Conservation (phyloP, 257 asterid genomes). For the Salvia miltiorrhiza region DNA sequence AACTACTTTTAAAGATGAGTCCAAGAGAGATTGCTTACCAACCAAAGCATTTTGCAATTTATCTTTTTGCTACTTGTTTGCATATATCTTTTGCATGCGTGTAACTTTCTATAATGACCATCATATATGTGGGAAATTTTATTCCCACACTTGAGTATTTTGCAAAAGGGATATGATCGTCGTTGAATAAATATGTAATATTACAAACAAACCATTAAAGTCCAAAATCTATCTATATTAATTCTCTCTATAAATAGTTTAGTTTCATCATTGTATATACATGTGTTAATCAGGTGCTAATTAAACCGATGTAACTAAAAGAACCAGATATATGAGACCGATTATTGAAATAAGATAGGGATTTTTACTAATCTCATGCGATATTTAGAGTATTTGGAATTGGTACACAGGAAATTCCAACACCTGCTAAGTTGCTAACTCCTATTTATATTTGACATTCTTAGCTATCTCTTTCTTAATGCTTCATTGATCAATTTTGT, state of each 20-base stretch:
- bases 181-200: background rate
- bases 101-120: constrained; percentile 20
- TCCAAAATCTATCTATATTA: background rate
- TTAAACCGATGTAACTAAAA: background rate
- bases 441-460: too few species aligned
- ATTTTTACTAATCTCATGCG: background rate
- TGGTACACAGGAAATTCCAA: too few species aligned
- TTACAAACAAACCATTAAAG: background rate
- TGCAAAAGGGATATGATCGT: background rate
- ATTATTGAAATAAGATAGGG: too few species aligned
- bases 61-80: background rate
- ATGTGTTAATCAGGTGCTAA: background rate
- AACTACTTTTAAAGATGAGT: constrained; percentile 24
- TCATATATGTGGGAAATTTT: constrained; percentile 4
- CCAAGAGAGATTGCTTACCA: constrained; percentile 33
- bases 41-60: constrained; percentile 15
- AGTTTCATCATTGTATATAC: background rate
- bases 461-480: too few species aligned
- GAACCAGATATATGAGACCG: too few species aligned
- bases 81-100: constrained; percentile 23
- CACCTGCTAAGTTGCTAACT: too few species aligned
- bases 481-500: too few species aligned
- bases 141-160: constrained; percentile 18
- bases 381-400: background rate
- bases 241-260: background rate